Base-by-base conservation (phyloP, 139 green algal genomes). In the Chlorella sorokiniana region DNA sequence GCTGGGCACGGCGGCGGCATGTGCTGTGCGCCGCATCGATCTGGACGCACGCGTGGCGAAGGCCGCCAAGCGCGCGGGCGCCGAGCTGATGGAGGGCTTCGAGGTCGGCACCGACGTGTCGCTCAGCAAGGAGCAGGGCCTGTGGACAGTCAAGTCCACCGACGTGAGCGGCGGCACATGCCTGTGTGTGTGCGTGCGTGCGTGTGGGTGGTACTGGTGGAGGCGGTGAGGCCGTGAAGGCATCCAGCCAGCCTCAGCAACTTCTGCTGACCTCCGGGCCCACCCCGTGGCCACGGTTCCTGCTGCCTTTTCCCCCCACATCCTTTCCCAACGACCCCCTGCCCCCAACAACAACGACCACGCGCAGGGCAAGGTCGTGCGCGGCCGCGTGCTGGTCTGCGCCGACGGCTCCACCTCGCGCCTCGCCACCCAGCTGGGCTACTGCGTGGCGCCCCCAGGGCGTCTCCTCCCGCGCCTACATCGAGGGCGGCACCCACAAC, bases 401-500 rank as follows among this genome's bases (percentile, higher is more conserved):
- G 94, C 94, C 70, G 94, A 98, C 75, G 94, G 94, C 48, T 91
- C 93, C 73, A 97, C 94, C 76, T 96, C 92, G 3, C 86, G 87
- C 71, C 88, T 98, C 45, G 94, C 94, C 56, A 97, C 91, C 44
- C 91, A 95, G 83, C 82, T 98, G 62, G 94, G 94, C 63, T 96
- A 97, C 87, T 98, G 94, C 92, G 97, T 89, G 41, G 93, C 92
- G 80, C 70, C 94, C 94, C 37, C 86, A 92, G 73, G 83, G 83
- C 33, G 85, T 98, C 9, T 97, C 91, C 89, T 93, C 86, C 71
- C 90, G 94, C 45, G 93, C 94, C 2, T 98, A 95, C 78, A 91
- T 98, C 0, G 89, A 93, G 78, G 93, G 91, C 48, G 92, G 91
- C 80, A 95, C 92, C 38, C 94, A 98, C 91, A 98, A 98, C 87